Base-by-base conservation (phyloP, 176 grass and related monocot species). In the Zea mays region DNA sequence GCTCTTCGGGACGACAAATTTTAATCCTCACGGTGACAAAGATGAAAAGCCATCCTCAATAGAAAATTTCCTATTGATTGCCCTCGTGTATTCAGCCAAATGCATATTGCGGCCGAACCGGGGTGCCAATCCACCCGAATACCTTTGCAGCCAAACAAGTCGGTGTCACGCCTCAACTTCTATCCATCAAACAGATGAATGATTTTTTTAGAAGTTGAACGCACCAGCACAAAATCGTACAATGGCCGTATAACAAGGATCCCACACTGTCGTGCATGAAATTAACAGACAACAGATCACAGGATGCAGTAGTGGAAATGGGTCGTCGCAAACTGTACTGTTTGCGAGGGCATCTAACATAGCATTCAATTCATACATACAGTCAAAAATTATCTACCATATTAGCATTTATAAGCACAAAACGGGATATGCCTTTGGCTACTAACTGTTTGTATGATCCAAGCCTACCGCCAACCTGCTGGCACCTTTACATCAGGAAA, bases 391-490 rank as follows among this genome's bases (percentile, higher is more conserved):
- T 75, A 48, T 13, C 69, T 71, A 68, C 17, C 9, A 63, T 45
- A 60, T 71, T 56, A 49, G 27, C 58, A 66, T 50, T 33, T 35
- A 35, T 67, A 72, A 43, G 33, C 65, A 72, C 65, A 27, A 27
- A 27, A 27, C 48, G 75, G 16, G 65, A 71, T 43, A 86, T 21
- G 13, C 6, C 58, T 27, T 73, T 68, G 46, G 15, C n/a, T 17
- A 42, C 78, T 27, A 40, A 60, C 17, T 9, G 19, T 56, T 10
- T 60, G 14, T 77, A 74, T 62, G 33, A 63, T 60, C 73, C 81
- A 84, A 84, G 2, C 2, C 81, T 85, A 82, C 20, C 42, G 45
- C 74, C 51, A 81, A 75, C 50, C n/a, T 61, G 15, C 51, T 54
- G 37, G 64, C 59, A 80, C 65, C 65, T 83, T 80, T 78, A 78